Base-by-base conservation (phyloP, 495 filamentous ascomycete genomes). In the Penicillium soppii region DNA sequence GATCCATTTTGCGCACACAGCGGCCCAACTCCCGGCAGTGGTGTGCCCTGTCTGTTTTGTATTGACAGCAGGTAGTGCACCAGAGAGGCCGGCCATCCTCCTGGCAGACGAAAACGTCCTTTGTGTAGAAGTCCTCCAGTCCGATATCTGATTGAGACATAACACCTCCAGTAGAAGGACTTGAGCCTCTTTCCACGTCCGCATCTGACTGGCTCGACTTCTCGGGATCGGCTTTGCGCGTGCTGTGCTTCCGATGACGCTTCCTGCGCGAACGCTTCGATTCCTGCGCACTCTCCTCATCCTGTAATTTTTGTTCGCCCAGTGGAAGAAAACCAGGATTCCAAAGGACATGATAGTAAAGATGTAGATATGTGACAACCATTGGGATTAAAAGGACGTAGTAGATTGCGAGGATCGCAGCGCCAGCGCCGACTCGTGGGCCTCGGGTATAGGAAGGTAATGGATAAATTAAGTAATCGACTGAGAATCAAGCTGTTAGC, bases 1-100 rank as follows among this genome's bases (percentile, higher is more conserved):
- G 92, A 57, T 97, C 92, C 87, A 96, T 92, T 58, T 90, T 92
- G 25, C 75, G 72, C 23, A 92, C 85, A 67, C 92, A 97, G 26
- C 91, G 76, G 38, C 83, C 83, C 10, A 91, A 71, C 58, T 94
- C 87, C 35, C 85, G 84, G 63, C 86, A 92, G 67, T 97, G 92
- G 56, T 95, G 91, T 2, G 87, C 77, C 22, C 92, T 76, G 58
- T 96, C 92, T 4, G 85, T 81, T 62, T 96, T 96, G 80, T 86
- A 96, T 52, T 83, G 87, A 45, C 76, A 78, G 66, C 92, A 97
- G 43, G 76, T 75, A 7, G 80, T 80, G 69, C 92, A 97, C 80
- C 88, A 97, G 21, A 78, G 79, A 0, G 92, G 92, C 19, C 82
- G 77, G 6, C 92, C 92, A 60, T 92, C 87, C 19, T 73, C 66